phyloP scores from a whole-genome alignment of 2,329 filamentous ascomycete genomes.

The Clarireedia paspali region DNA sequence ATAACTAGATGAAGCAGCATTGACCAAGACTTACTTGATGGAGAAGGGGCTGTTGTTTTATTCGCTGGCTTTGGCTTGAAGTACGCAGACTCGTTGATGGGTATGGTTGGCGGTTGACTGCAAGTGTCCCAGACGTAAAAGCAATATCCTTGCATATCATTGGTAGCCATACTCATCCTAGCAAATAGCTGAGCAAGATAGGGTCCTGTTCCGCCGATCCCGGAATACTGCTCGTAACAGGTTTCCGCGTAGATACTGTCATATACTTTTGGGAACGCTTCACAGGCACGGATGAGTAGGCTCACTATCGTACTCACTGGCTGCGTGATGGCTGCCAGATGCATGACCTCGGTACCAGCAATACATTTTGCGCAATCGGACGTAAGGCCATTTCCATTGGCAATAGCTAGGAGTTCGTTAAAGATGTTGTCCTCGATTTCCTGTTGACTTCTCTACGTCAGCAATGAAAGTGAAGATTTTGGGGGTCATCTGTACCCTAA shows the following conservation, averaged over 20 bases:
- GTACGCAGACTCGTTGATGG: conserved; percentile 2
- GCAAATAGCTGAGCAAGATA: conserved; percentile 6
- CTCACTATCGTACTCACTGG: conserved; percentile 2
- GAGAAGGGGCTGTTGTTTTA: neutral
- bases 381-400: neutral
- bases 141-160: conserved; percentile 4
- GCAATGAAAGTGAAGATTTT: neutral
- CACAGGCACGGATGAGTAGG: conserved; percentile 7
- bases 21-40: neutral
- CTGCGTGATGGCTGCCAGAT: conserved; percentile 8
- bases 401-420: conserved; percentile 1
- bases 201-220: conserved; percentile 8
- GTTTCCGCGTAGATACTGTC: conserved; percentile 7
- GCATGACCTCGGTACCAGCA: conserved; percentile 6
- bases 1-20: neutral
- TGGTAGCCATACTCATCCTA: conserved; percentile 6
- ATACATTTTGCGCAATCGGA: conserved; percentile 6
- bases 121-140: conserved; percentile 6
- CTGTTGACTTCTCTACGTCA: neutral
- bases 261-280: conserved; percentile 2
- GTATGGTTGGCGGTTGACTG: neutral
- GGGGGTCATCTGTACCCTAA: neutral
- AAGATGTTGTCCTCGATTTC: conserved; percentile 9
- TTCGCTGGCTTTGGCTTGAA: conserved; percentile 6
- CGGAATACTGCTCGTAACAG: conserved; percentile 8